phyloP scores from a whole-genome alignment of 768 basidiomycete genomes.

The Naganishia vishniacii region DNA sequence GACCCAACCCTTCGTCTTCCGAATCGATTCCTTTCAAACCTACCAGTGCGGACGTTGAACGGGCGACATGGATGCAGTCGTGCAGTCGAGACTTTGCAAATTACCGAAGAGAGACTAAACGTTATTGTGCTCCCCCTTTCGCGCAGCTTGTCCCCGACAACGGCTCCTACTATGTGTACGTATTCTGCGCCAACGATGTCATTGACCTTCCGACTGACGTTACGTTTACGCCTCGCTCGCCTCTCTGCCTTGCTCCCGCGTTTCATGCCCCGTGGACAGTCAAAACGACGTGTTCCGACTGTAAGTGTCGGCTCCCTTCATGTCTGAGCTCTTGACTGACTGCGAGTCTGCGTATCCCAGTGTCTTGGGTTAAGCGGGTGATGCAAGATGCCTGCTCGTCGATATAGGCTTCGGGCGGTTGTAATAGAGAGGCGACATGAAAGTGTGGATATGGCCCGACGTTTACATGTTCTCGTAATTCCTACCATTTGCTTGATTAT shows the following conservation, averaged over 20 bases:
- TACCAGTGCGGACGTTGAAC: too few species aligned
- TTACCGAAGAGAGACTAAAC: too few species aligned
- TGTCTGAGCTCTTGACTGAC: background rate
- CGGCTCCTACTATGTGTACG: slow-evolving; percentile 71
- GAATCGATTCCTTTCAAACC: too few species aligned
- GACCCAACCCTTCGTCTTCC: too few species aligned
- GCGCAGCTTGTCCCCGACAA: slow-evolving; percentile 64
- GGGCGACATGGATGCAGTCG: too few species aligned
- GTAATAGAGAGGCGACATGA: too few species aligned
- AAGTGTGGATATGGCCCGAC: too few species aligned
- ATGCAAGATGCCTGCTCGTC: too few species aligned
- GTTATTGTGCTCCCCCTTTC: background rate
- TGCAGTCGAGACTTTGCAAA: too few species aligned
- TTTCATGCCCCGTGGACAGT: slow-evolving; percentile 49
- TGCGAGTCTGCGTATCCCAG: background rate
- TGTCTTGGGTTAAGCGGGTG: slow-evolving; percentile 18
- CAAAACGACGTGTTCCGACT: slow-evolving; percentile 83
- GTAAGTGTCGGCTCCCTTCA: slow-evolving; percentile 30
- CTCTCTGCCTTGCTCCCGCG: background rate
- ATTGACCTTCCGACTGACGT: slow-evolving; percentile 41
- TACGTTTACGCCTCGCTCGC: background rate
- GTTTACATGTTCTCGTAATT: too few species aligned
- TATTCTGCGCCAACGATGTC: slow-evolving; percentile 26
- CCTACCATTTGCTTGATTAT: too few species aligned
- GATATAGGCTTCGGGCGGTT: too few species aligned